Base-by-base conservation (phyloP, 208 protist genomes). In the Wallacemonas sp. region DNA sequence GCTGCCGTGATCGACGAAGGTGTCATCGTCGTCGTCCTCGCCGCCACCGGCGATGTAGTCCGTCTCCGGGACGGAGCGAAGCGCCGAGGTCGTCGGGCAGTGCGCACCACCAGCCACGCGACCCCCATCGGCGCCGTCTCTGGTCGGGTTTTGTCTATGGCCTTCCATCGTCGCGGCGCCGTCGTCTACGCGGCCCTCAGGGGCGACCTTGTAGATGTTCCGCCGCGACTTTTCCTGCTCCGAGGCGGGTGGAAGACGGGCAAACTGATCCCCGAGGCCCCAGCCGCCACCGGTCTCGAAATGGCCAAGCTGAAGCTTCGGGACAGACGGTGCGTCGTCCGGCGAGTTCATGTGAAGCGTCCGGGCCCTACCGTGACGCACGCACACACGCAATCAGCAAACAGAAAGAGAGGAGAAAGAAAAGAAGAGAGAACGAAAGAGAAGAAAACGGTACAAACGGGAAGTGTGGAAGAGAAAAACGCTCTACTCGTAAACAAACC, bases 1-100 rank as follows among this genome's bases (percentile, higher is more conserved):
- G 62, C 85, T 92, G 46, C 90, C 90, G 72, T 96, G 85, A 61
- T 96, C 90, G 12, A 96, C 77, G 76, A 96, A 96, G 2, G 90
- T 96, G 72, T 92, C 66, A 61, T 91, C 88, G 63, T 93, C 90
- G 43, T 93, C 90, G 30, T 85, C 78, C 1, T 70, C 64, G 33
- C 68, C 36, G 8, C 67, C 61, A 30, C 75, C 43, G 1, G 61
- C 21, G 11, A 47, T n/a, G 74, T 87, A 90, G 29, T 55, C 63
- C 23, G 78, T 87, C 30, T 75, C 74, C 11, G 76, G 80, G 14
- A 90, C 61, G 0, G 9, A 44, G 38, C 16, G 52, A 33, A 8
- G 32, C n/a, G n/a, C n/a, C n/a, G n/a, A n/a, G n/a, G n/a, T n/a
- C n/a, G n/a, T n/a, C n/a, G n/a, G n/a, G n/a, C n/a, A n/a, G n/a